phyloP scores from a whole-genome alignment of 2,329 filamentous ascomycete species.

The Fusarium torulosum region DNA sequence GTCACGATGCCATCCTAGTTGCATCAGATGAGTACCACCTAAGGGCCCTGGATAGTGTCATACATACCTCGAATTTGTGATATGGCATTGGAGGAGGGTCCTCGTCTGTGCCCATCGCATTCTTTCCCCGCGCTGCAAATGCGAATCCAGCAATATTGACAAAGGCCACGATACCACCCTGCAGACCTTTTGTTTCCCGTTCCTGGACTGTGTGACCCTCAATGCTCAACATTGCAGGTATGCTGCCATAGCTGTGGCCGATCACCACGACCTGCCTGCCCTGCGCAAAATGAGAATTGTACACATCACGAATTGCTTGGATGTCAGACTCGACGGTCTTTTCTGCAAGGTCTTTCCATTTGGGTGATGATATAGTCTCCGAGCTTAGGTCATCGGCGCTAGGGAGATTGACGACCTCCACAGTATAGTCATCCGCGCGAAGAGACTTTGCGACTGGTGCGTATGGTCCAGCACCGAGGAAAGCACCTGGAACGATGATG shows the following conservation, averaged over 20 bases:
- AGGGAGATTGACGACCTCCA: neutral
- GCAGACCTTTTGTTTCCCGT: neutral
- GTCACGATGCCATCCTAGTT: neutral
- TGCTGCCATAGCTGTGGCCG: slow-evolving; percentile 8
- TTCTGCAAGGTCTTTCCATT: neutral
- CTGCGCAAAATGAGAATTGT: neutral
- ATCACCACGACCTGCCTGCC: neutral
- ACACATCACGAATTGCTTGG: neutral
- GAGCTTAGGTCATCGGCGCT: neutral
- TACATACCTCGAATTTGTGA: neutral
- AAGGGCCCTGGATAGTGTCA: fast-evolving
- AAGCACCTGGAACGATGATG: neutral
- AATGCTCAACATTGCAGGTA: slow-evolving; percentile 1
- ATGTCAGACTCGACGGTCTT: neutral
- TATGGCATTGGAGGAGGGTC: neutral
- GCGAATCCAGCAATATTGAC: neutral
- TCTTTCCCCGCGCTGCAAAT: neutral
- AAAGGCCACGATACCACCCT: neutral
- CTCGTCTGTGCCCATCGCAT: slow-evolving; percentile 5
- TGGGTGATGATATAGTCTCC: neutral
- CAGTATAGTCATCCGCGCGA: neutral
- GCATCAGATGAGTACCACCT: neutral
- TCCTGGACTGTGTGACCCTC: neutral
- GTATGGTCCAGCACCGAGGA: neutral
- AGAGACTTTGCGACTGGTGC: neutral